A percentile compares a stretch with the other conserved stretches of the same genome.
Conservation (phyloP, 1,139 yeast genomes). For the Taiozyma sp. region DNA sequence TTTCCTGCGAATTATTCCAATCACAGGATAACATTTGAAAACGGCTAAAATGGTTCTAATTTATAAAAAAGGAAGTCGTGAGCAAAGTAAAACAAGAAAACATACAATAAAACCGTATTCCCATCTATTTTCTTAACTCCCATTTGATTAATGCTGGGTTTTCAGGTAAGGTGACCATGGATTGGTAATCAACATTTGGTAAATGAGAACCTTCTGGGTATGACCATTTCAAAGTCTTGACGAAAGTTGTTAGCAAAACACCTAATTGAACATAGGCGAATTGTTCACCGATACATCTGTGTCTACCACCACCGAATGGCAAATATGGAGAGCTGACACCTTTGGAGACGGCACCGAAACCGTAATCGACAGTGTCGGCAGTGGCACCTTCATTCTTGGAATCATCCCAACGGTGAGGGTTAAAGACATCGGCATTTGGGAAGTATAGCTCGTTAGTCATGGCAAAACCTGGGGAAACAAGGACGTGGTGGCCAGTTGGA, state of each 20-base stretch:
- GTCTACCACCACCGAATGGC: slow-evolving; percentile 99
- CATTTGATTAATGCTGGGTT: slow-evolving; percentile 75
- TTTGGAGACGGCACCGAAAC: slow-evolving; percentile 92
- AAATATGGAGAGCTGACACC: slow-evolving; percentile 94
- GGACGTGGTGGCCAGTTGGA: slow-evolving; percentile 84
- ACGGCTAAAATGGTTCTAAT: too few species aligned
- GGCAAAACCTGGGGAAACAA: slow-evolving; percentile 92
- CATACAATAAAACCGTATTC: too few species aligned
- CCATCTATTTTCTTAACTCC: slow-evolving; percentile 47
- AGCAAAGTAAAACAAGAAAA: too few species aligned
- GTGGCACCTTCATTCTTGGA: slow-evolving; percentile 31
- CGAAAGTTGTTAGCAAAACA: slow-evolving; percentile 68
- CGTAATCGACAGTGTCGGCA: slow-evolving; percentile 74
- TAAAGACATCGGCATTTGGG: slow-evolving; percentile 63
- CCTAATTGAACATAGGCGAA: slow-evolving; percentile 95
- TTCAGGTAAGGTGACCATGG: slow-evolving; percentile 90
- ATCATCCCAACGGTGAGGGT: slow-evolving; percentile 87
- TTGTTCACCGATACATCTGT: slow-evolving; percentile 98
- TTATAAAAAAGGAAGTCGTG: too few species aligned
- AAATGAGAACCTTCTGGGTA: slow-evolving; percentile 49
- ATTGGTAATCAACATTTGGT: slow-evolving; percentile 79
- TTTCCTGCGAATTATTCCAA: too few species aligned
- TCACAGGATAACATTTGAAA: too few species aligned
- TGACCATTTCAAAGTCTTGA: slow-evolving; percentile 76
- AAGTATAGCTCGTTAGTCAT: slow-evolving; percentile 72